A percentile compares a stretch with the other conserved stretches of the same genome.
These are phyloP conservation scores for Solanum acaule DNA, from an alignment of 257 asterid genomes.

Conservation along the genomic window DNA sequence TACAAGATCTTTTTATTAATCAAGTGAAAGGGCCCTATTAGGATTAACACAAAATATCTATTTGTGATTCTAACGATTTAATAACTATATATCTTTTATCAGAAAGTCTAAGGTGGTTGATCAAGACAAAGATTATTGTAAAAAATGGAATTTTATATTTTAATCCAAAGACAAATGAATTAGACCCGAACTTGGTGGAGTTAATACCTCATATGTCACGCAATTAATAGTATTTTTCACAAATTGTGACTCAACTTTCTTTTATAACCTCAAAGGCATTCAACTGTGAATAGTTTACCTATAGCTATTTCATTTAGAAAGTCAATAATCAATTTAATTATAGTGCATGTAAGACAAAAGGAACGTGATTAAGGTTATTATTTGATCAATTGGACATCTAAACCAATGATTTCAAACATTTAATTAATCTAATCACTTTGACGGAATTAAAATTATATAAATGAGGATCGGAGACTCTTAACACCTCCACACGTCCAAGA, in stretches of 20 bases:
- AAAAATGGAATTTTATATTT: not conserved
- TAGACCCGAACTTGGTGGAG: not conserved
- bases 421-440: not conserved
- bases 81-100: not conserved
- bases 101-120: not conserved
- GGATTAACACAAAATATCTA: not conserved
- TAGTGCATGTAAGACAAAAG: not conserved
- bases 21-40: not conserved
- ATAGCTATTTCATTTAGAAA: too few species aligned
- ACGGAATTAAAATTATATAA: not conserved
- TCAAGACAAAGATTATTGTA: not conserved
- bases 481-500: not conserved
- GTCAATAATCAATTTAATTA: not conserved
- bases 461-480: not conserved
- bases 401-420: not conserved
- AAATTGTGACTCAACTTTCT: too few species aligned
- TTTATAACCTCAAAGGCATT: too few species aligned
- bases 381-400: not conserved
- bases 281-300: too few species aligned
- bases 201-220: too few species aligned
- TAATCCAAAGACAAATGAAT: too few species aligned
- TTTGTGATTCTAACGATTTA: not conserved
- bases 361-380: not conserved
- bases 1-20: not conserved
- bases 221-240: too few species aligned